phyloP scores from a whole-genome alignment of 306 rosid species.

The Coriaria nepalensis region DNA sequence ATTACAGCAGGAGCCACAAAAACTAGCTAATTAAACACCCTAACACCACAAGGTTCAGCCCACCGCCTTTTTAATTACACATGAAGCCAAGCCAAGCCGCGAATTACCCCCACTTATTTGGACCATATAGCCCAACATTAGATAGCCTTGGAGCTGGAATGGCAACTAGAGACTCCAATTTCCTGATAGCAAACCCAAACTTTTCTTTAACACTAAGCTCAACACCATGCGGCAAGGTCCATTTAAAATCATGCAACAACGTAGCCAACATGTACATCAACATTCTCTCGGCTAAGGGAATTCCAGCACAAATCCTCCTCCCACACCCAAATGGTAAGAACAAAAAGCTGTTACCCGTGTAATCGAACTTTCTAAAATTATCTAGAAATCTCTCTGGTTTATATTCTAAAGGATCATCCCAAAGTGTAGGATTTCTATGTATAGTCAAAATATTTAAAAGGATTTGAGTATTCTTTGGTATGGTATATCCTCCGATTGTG shows the following conservation, averaged over 20 bases:
- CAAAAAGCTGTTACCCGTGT: conserved; percentile 5
- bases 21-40: too few species aligned
- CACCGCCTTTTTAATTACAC: too few species aligned
- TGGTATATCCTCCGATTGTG: conserved; percentile 18
- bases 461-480: conserved; percentile 4
- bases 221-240: neutral
- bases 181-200: conserved; percentile 5
- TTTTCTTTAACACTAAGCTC: conserved; percentile 1
- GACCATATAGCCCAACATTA: neutral
- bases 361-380: neutral
- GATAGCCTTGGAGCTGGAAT: neutral
- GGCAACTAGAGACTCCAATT: conserved; percentile 3
- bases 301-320: conserved; percentile 22
- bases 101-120: too few species aligned
- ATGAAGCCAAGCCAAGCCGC: too few species aligned
- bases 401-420: conserved; percentile 21
- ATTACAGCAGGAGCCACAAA: too few species aligned
- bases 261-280: conserved; percentile 2
- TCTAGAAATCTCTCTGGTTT: conserved; percentile 10
- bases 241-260: conserved; percentile 2
- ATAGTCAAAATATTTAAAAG: conserved; percentile 15
- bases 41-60: too few species aligned
- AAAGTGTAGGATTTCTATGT: conserved; percentile 18
- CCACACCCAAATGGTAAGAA: conserved; percentile 29
- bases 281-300: conserved; percentile 17